Base-by-base conservation (phyloP, 2,329 filamentous ascomycete genomes). In the Penicillium sp. region DNA sequence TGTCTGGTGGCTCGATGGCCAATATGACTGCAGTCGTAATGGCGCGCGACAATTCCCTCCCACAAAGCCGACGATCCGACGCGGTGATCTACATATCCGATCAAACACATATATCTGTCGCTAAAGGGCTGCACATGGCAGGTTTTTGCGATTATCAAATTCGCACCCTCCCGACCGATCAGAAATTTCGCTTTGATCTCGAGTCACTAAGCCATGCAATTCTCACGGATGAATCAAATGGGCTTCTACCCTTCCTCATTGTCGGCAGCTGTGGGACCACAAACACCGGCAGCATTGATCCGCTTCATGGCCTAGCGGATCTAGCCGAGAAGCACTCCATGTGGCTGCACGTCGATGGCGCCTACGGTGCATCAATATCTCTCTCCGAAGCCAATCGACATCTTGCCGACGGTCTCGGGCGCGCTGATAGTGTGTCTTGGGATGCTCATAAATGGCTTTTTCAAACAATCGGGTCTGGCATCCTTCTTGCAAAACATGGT, bases 401-500 rank as follows among this genome's bases (percentile, higher is more conserved):
- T 4, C 45, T 65, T 2, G 29, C 52, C 2, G 28, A 48, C n/a
- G 60, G 54, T 13, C 9, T 69, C 0, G 54, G 43, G 6, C 34
- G 33, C 5, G 64, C 54, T 5, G 55, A 67, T 33, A 67, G 62
- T 44, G 48, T 68, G 9, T 52, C 65, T 2, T 67, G 63, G 65
- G 65, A 67, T 49, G 65, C 57, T 1, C 65, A 66, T 42, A 67
- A 67, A 33, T 66, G 63, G 62, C 52, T 65, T 1, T 66, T 67
- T 29, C 62, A 64, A 39, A 65, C 60, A 10, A 62, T 67, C 44
- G 63, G 62, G 2, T 68, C 64, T 48, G 66, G 66, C 1, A 58
- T 67, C 13, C 37, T 64, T 2, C 49, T 69, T 0, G 49, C 60
- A 2, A 55, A 60, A 1, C 36, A 68, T 13, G 47, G 33, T 4